These are phyloP conservation scores for Aspergillus versicolor DNA, from an alignment of 2,329 filamentous ascomycete genomes.

Conservation along the genomic window DNA sequence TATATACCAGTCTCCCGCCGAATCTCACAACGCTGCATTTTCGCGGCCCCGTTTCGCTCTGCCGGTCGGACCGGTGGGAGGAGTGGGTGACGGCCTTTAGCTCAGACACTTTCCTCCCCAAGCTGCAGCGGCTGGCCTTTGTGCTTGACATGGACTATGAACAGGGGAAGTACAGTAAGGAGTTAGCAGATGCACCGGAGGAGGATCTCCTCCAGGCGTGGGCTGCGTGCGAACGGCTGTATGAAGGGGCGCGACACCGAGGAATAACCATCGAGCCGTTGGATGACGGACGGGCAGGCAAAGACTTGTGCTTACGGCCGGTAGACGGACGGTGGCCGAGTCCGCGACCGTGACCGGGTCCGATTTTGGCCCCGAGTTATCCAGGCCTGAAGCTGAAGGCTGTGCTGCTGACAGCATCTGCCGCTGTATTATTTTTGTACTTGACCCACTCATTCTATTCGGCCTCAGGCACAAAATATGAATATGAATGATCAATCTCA, in stretches of 20 bases:
- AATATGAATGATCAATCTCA: background rate
- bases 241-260: slow-evolving; percentile 14
- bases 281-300: slow-evolving; percentile 12
- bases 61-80: slow-evolving; percentile 18
- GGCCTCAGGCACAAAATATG: background rate
- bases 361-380: too few species aligned
- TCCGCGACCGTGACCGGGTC: background rate
- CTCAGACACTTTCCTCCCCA: slow-evolving; percentile 19
- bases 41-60: slow-evolving; percentile 24
- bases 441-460: background rate
- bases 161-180: background rate
- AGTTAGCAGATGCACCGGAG: background rate
- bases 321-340: slow-evolving; percentile 24
- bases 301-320: slow-evolving; percentile 4
- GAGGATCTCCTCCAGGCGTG: slow-evolving; percentile 13
- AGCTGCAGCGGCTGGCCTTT: slow-evolving; percentile 22
- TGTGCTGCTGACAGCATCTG: too few species aligned
- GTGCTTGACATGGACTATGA: slow-evolving; percentile 21
- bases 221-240: slow-evolving; percentile 20
- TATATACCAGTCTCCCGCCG: slow-evolving; percentile 22
- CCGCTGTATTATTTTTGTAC: background rate
- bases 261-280: slow-evolving; percentile 21
- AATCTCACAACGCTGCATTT: slow-evolving; percentile 26
- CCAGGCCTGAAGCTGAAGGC: too few species aligned
- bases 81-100: slow-evolving; percentile 25